phyloP scores from a whole-genome alignment of 1,139 yeast genomes.

The Suhomyces terraborum region DNA sequence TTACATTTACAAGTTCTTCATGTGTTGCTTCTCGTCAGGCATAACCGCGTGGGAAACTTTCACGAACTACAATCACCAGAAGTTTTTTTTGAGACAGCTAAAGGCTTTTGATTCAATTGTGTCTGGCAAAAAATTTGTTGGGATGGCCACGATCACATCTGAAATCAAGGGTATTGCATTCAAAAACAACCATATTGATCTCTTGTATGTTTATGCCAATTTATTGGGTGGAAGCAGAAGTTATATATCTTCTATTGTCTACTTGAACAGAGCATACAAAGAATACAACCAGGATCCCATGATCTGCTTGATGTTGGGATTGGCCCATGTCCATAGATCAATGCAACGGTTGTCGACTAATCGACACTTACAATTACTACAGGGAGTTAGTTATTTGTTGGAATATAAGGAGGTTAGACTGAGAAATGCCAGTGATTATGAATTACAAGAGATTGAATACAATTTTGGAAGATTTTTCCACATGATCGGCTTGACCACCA shows the following conservation, averaged over 20 bases:
- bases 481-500: constrained; percentile 68
- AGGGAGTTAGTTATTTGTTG: constrained; percentile 75
- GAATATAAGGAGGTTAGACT: constrained; percentile 61
- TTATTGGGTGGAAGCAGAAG: constrained; percentile 81
- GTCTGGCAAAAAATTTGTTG: constrained; percentile 54
- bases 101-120: constrained; percentile 81
- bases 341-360: constrained; percentile 87
- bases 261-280: constrained; percentile 62
- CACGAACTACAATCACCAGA: constrained; percentile 82
- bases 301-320: constrained; percentile 70
- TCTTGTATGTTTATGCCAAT: constrained; percentile 77
- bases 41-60: constrained; percentile 57
- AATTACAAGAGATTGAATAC: constrained; percentile 76
- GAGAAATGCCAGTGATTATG: constrained; percentile 46
- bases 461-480: constrained; percentile 87
- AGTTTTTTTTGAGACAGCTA: constrained; percentile 82
- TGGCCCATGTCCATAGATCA: constrained; percentile 87
- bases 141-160: constrained; percentile 72
- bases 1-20: constrained; percentile 64
- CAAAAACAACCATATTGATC: constrained; percentile 62
- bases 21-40: constrained; percentile 69
- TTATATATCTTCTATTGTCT: constrained; percentile 75
- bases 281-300: constrained; percentile 74
- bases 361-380: constrained; percentile 83
- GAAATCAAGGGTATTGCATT: constrained; percentile 42